Conservation (phyloP, 2,329 filamentous ascomycete genomes). For the Pseudomassariella vexata region DNA sequence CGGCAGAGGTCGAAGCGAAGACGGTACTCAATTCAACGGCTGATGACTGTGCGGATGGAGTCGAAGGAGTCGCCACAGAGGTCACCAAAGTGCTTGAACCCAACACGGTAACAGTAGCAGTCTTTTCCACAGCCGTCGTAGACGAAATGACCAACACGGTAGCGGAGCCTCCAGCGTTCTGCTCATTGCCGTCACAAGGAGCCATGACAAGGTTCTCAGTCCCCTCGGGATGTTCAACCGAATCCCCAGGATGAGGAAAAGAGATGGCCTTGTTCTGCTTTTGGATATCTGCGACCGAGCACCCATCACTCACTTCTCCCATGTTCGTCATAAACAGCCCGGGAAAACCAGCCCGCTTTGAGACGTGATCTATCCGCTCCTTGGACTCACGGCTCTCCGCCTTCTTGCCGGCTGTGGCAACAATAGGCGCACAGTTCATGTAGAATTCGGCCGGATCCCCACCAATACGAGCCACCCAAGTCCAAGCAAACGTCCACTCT, state of each 20-base stretch:
- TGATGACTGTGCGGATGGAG: too few species aligned
- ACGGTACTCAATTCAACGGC: too few species aligned
- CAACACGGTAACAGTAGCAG: too few species aligned
- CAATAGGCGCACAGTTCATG: conserved; percentile 68
- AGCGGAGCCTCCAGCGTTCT: too few species aligned
- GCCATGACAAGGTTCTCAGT: conserved; percentile 24
- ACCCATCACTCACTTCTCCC: conserved; percentile 35
- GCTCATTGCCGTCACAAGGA: conserved; percentile 24
- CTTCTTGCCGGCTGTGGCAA: conserved; percentile 31
- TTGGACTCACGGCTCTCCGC: conserved; percentile 7
- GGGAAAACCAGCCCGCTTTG: conserved; percentile 41
- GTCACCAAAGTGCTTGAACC: too few species aligned
- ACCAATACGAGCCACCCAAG: conserved; percentile 63
- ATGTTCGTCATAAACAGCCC: conserved; percentile 67
- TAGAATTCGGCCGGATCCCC: conserved; percentile 67
- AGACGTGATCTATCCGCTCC: too few species aligned
- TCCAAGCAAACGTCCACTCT: conserved; percentile 66
- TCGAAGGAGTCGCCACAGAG: too few species aligned
- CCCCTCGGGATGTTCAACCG: conserved; percentile 37
- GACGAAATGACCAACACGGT: too few species aligned
- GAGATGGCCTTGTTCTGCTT: conserved; percentile 36
- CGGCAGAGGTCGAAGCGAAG: too few species aligned
- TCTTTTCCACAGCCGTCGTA: too few species aligned
- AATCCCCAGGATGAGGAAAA: conserved; percentile 59
- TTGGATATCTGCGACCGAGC: conserved; percentile 43